Evolutionary conservation across 768 basidiomycete genomes (phyloP), one percentile per base, ranked within the genome.

Genomic region (Tulasnella sp.): DNA sequence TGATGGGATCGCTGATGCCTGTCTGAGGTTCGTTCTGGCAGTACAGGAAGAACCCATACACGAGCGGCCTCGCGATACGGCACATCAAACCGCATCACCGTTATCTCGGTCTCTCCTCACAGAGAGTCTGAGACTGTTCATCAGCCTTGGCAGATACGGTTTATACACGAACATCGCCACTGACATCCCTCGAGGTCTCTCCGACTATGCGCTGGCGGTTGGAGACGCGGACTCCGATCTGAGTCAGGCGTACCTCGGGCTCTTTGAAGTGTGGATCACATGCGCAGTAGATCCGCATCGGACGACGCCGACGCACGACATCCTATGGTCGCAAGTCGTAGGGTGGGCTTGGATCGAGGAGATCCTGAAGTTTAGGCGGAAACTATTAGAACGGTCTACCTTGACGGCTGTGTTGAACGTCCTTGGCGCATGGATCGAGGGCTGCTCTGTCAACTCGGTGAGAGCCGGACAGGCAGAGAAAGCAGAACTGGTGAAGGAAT

Each of bases 231-330:
- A 19, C 51, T 25, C 11, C 10, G 19, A 29, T 63, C 17, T 64
- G 53, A 5, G 58, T 54, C 19, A 34, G 60, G 2, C 31, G 29
- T 63, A 85, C 79, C 71, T 78, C 4, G 70, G 72, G 9, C 70
- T 91, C 8, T 63, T 90, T 2, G 79, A 80, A 60, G 72, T 76
- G 0, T 97, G 92, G 92, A 84, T 75, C 4, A 74, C 79, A 2
- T 93, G 89, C 64, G 90, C 92, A 0, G 78, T 81, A n/a, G 87
- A 98, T 66, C 93, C 94, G 4, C 94, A 98, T 67, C 75, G 77
- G 56, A 93, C 91, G 5, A 85, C 82, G 2, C 91, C 91, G 0
- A 76, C 75, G 7, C 94, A 98, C 69, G 90, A 88, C 54, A 81
- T 97, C 50, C 71, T 86, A 8, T 98, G 94, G 93, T 88, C 84